These are phyloP conservation scores for Hamamelis virginiana DNA, from an alignment of 164 flowering plant genomes.

Conservation along the genomic window DNA sequence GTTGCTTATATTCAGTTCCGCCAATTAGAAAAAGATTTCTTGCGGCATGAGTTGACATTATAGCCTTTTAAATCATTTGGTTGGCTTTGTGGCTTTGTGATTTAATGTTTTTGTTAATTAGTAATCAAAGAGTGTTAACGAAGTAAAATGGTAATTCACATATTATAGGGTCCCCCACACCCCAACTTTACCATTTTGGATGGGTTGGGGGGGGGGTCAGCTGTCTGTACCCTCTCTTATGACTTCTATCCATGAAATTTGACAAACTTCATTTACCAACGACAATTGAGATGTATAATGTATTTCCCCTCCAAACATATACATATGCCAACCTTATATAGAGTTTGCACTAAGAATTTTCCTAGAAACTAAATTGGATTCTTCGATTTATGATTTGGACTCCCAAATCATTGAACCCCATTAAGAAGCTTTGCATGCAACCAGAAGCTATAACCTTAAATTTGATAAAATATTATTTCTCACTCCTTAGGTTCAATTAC, in stretches of 20 bases:
- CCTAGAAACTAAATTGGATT: background rate
- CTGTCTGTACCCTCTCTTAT: too few relatives aligned
- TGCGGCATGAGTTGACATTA: background rate
- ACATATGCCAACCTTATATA: background rate
- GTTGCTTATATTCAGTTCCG: background rate
- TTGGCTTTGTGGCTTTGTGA: background rate
- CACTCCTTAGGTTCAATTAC: too few relatives aligned
- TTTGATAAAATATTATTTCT: too few relatives aligned
- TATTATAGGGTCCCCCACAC: background rate
- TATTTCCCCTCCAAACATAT: background rate
- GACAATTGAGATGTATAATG: too few relatives aligned
- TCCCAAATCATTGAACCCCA: background rate
- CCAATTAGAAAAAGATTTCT: background rate
- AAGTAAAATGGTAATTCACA: background rate
- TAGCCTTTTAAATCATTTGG: background rate
- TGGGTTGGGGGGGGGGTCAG: background rate
- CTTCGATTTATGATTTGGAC: background rate
- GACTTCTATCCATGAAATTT: background rate
- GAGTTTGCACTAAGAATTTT: background rate
- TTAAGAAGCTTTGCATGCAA: background rate
- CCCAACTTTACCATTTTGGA: background rate
- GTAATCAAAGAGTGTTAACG: background rate
- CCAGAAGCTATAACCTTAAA: too few relatives aligned
- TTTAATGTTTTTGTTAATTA: background rate
- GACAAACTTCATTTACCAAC: too few relatives aligned